Percentiles rank a stretch among this genome's conserved stretches.
Conservation (phyloP, 1,284 basidiomycete genomes). For the Marasmius tenuissimus region DNA sequence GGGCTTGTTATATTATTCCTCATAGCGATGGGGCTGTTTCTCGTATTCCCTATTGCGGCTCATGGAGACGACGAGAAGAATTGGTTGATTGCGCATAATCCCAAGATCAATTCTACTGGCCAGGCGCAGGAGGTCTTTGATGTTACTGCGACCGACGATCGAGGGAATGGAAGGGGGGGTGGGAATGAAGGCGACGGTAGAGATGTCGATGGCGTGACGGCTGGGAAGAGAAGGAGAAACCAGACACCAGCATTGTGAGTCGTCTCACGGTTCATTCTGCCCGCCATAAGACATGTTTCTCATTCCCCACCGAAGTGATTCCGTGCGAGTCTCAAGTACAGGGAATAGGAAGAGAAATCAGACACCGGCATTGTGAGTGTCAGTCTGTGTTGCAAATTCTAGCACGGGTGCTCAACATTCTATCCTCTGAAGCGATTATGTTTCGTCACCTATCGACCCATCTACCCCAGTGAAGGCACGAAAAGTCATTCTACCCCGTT, state of each 20-base stretch:
- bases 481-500: not conserved
- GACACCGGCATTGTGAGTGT: not conserved
- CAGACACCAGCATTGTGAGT: not conserved
- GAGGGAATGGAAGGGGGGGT: not conserved
- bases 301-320: not conserved
- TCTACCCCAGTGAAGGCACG: not conserved
- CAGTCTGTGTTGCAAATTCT: not conserved
- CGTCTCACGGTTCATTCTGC: too few species aligned
- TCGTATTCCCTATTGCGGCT: slow-evolving; percentile 30
- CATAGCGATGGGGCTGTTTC: slow-evolving; percentile 30
- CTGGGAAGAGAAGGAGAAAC: not conserved
- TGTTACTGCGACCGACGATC: not conserved
- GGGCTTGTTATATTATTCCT: slow-evolving; percentile 27
- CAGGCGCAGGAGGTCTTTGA: slow-evolving; percentile 23
- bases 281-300: too few species aligned
- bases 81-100: slow-evolving; percentile 31
- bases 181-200: too few species aligned
- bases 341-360: not conserved
- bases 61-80: slow-evolving; percentile 20
- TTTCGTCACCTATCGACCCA: not conserved
- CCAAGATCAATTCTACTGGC: slow-evolving; percentile 35
- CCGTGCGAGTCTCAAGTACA: not conserved
- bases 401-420: not conserved
- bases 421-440: not conserved
- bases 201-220: too few species aligned